These are phyloP conservation scores for Clitoria ternatea DNA, from an alignment of 306 rosid species.

Conservation along the genomic window DNA sequence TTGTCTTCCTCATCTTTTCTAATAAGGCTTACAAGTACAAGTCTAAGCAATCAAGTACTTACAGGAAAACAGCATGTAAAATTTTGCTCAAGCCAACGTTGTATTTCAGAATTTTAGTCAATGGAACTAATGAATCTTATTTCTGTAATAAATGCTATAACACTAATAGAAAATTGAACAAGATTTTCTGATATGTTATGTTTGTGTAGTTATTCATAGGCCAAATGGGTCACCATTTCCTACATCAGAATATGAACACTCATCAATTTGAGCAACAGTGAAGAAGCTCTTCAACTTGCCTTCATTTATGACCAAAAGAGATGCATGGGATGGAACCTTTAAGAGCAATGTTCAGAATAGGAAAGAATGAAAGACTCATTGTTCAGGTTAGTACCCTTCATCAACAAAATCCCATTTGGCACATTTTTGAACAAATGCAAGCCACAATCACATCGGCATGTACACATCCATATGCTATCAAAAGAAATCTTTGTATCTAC, in stretches of 20 bases:
- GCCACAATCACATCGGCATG: neutral
- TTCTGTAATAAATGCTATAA: neutral
- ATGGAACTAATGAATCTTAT: neutral
- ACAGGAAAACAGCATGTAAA: conserved; percentile 31
- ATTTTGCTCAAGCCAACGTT: neutral
- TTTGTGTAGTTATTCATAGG: conserved; percentile 71
- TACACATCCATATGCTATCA: neutral
- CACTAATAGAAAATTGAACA: neutral
- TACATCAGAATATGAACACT: conserved; percentile 80
- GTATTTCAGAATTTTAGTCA: neutral
- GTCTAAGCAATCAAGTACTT: conserved; percentile 56
- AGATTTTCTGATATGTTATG: neutral
- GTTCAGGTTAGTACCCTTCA: conserved; percentile 60
- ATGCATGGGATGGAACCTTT: conserved; percentile 85
- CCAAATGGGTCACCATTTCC: conserved; percentile 73
- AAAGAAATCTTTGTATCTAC: neutral
- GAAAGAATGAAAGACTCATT: conserved; percentile 69
- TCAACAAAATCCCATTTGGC: neutral
- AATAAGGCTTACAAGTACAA: conserved; percentile 38
- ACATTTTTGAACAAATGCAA: neutral
- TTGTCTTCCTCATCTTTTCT: conserved; percentile 18
- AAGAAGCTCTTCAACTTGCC: conserved; percentile 75
- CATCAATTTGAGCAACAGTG: conserved; percentile 84
- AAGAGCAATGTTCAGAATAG: conserved; percentile 54
- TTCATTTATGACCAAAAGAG: conserved; percentile 73